Evolutionary conservation across 208 protist genomes (phyloP).

Genomic region (Trypanosoma conorhini): DNA sequence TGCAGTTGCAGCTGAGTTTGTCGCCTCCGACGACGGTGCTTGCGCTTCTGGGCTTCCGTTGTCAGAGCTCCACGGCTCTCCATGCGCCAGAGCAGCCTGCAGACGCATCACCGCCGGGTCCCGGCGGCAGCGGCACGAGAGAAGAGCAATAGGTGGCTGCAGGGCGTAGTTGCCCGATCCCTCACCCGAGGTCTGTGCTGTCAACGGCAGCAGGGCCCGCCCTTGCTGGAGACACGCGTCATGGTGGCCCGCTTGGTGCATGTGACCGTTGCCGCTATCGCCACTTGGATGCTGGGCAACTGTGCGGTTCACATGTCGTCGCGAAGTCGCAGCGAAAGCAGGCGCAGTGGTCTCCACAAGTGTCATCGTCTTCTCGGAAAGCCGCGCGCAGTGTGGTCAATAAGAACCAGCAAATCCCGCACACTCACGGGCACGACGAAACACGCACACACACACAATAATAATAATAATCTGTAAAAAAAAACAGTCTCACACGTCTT

Average conservation of each 20-base stretch:
- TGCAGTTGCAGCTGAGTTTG: not conserved
- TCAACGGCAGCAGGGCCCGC: not conserved
- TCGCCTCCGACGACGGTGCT: not conserved
- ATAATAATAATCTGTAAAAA: conserved; percentile 3
- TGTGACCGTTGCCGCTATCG: not conserved
- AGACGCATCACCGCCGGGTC: conserved; percentile 6
- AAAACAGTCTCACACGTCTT: not conserved
- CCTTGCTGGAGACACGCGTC: not conserved
- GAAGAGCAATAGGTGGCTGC: conserved; percentile 2
- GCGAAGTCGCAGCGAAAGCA: not conserved
- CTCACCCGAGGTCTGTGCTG: not conserved
- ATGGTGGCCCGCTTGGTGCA: not conserved
- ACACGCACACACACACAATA: not conserved
- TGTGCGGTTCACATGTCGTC: not conserved
- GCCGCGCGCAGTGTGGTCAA: not conserved
- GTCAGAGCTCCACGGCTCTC: not conserved
- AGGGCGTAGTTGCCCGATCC: not conserved
- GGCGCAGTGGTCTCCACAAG: not conserved
- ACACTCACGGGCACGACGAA: not conserved
- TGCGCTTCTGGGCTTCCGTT: not conserved
- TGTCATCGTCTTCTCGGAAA: not conserved
- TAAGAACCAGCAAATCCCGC: not conserved
- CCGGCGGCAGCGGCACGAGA: not conserved
- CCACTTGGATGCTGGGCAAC: not conserved
- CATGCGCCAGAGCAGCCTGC: not conserved